phyloP scores from a whole-genome alignment of 2,329 filamentous ascomycete genomes.

The Geosmithia morbida region DNA sequence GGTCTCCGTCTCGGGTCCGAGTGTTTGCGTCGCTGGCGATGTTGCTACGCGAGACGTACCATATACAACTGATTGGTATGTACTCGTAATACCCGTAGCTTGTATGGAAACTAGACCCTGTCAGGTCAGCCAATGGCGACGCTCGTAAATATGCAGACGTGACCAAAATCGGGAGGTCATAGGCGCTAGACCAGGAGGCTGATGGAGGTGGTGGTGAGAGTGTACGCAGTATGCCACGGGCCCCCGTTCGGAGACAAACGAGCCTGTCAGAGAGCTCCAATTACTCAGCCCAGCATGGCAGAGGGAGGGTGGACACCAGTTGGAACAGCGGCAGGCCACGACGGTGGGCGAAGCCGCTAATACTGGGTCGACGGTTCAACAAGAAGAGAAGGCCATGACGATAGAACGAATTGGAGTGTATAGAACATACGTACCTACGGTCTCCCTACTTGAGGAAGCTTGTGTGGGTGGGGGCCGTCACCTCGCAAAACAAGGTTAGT shows the following conservation, averaged over 20 bases:
- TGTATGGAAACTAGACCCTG: not conserved
- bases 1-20: not conserved
- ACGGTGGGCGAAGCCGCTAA: not conserved
- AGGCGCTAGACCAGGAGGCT: not conserved
- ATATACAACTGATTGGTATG: not conserved
- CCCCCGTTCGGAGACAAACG: not conserved
- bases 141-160: not conserved
- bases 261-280: conserved; percentile 11
- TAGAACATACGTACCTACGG: not conserved
- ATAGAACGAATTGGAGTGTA: not conserved
- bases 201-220: not conserved
- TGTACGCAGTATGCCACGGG: not conserved
- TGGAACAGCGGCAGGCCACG: not conserved
- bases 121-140: not conserved
- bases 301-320: conserved; percentile 1
- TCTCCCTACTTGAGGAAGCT: no score
- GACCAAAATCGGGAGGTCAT: not conserved
- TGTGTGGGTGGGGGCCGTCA: not conserved
- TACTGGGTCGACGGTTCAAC: not conserved
- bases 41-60: not conserved
- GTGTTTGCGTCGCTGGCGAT: not conserved
- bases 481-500: not conserved
- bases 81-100: not conserved
- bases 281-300: conserved; percentile 10
- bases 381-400: not conserved